phyloP scores from a whole-genome alignment of 768 basidiomycete genomes.

The Lactarius tabidus region DNA sequence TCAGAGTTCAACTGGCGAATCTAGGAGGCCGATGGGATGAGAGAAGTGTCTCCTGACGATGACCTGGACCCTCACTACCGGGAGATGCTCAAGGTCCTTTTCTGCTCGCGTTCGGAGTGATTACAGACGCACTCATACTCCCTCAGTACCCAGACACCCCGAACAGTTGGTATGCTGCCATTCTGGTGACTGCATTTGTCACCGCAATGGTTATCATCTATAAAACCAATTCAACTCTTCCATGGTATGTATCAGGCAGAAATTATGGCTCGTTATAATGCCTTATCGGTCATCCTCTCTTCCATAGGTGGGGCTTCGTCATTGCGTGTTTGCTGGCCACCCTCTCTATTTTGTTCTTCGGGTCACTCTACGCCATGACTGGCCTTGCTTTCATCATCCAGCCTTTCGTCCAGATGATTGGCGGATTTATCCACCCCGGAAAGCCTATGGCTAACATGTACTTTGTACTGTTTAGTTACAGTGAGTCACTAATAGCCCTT shows the following conservation, averaged over 20 bases:
- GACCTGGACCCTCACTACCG: conserved; percentile 48
- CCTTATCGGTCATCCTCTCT: neutral
- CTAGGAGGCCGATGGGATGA: conserved; percentile 38
- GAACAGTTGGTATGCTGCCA: conserved; percentile 34
- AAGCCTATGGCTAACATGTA: conserved; percentile 36
- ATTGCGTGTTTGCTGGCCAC: conserved; percentile 41
- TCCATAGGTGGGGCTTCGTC: conserved; percentile 43
- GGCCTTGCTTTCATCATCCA: conserved; percentile 45
- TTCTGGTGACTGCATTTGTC: conserved; percentile 31
- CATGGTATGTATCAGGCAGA: conserved; percentile 36
- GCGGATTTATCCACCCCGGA: conserved; percentile 34
- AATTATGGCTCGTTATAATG: neutral
- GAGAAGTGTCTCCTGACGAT: conserved; percentile 30
- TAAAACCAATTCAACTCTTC: conserved; percentile 46
- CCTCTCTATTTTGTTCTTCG: conserved; percentile 45
- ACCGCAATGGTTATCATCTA: conserved; percentile 43
- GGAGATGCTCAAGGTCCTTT: conserved; percentile 45
- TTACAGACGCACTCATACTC: neutral
- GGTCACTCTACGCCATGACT: conserved; percentile 44
- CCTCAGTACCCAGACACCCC: conserved; percentile 35
- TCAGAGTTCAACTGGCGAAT: conserved; percentile 39
- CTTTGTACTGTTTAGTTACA: conserved; percentile 47
- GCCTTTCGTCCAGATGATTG: conserved; percentile 48
- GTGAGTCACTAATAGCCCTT: conserved; percentile 26
- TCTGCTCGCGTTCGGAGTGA: neutral